Base-by-base conservation (phyloP, 257 asterid genomes). In the Phtheirospermum japonicum region DNA sequence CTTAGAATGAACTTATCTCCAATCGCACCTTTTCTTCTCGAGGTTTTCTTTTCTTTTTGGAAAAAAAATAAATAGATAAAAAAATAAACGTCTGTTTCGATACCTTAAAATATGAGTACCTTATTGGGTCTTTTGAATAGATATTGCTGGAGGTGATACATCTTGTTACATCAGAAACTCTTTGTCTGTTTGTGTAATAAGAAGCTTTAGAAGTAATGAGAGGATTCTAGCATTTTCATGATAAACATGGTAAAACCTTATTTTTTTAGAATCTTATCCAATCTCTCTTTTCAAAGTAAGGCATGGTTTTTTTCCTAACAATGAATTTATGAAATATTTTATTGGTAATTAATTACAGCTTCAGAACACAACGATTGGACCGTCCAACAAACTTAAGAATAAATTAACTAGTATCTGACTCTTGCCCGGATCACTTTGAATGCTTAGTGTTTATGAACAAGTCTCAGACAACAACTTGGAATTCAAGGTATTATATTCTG, bases 401-500 rank as follows among this genome's bases (percentile, higher is more conserved):
- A 59, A 30, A 53, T 71, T 53, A 9, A 50, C 30, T 28, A 63
- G 49, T 54, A 17, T 37, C 57, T 60, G 75, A 48, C 57, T 37
- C 51, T 51, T 49, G 40, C 62, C 33, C 1, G 61, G 50, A 61
- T 52, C 49, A 23, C 34, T 53, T 43, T 33, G 56, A 65, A 63
- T 43, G 36, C 26, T 32, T 55, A 42, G 19, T 30, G 1, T 32
- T 40, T 53, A 36, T 9, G 64, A 59, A 42, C 57, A 2, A 59
- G 59, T 37, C 40, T 54, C 65, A 16, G 72, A 61, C 3, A 36
- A 36, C 49, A 32, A 16, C 17, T 31, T 52, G 42, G 64, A 20
- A 55, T 70, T 65, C 60, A 59, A 65, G 72, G 72, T 65, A 59
- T 45, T 8, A 13, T 66, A 4, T 51, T 62, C 12, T 48, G 26